A percentile compares a stretch with the other conserved stretches of the same genome.
These are phyloP conservation scores for Thoreauomyces humboldtii DNA, from an alignment of 192 early-diverging fungal species.

Conservation along the genomic window DNA sequence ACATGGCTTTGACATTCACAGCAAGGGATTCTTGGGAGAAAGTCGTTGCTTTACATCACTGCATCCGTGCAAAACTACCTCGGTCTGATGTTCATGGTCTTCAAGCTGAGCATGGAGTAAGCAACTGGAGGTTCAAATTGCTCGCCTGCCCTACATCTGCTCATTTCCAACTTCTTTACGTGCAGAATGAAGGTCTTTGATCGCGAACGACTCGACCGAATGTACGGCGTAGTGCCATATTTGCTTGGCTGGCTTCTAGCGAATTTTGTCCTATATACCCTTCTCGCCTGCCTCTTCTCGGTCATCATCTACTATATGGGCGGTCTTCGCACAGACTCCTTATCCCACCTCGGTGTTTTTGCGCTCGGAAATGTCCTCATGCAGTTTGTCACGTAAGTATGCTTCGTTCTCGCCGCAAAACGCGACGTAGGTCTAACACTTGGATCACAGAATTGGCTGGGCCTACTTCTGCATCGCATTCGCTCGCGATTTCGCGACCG, in stretches of 20 bases:
- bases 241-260: constrained; percentile 38
- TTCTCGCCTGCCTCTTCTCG: constrained; percentile 27
- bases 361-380: constrained; percentile 17
- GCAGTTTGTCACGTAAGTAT: constrained; percentile 32
- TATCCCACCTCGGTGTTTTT: constrained; percentile 39
- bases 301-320: constrained; percentile 45
- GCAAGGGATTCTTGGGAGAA: constrained; percentile 35
- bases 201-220: constrained; percentile 44
- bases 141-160: not conserved
- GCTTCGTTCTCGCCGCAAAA: not conserved
- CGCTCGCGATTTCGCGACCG: constrained; percentile 46
- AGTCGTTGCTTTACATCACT: constrained; percentile 33
- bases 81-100: constrained; percentile 42
- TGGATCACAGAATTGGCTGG: constrained; percentile 26
- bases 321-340: constrained; percentile 39
- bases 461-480: constrained; percentile 36
- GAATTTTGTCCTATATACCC: constrained; percentile 32
- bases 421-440: not conserved
- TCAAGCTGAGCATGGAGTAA: constrained; percentile 41
- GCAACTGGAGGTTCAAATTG: constrained; percentile 2
- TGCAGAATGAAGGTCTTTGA: constrained; percentile 49
- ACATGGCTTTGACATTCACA: not conserved
- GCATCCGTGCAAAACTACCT: constrained; percentile 42
- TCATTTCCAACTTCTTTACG: not conserved
- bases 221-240: constrained; percentile 48